Conservation (phyloP, 805 yeast genomes). For the Candida sakaeoensis region DNA sequence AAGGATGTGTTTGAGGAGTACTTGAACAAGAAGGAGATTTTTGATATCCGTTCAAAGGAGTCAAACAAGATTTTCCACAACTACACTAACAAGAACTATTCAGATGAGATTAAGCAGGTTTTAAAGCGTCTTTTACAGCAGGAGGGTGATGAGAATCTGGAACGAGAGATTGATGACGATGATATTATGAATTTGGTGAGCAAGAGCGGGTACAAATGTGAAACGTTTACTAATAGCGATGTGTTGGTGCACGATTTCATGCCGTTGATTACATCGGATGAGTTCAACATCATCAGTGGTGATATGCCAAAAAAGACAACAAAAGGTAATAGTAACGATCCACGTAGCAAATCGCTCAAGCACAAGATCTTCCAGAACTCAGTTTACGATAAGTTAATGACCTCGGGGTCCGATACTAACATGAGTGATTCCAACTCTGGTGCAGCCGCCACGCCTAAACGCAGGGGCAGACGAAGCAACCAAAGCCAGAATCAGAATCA, state of each 20-base stretch:
- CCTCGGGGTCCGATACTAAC: constrained; percentile 41
- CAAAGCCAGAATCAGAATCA: not conserved
- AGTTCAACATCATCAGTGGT: constrained; percentile 38
- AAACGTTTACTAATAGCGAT: not conserved
- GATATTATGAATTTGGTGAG: constrained; percentile 4
- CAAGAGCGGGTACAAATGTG: not conserved
- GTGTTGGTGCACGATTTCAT: constrained; percentile 35
- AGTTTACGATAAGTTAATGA: constrained; percentile 30
- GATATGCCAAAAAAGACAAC: constrained; percentile 17
- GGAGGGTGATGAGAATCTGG: not conserved
- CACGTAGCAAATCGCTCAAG: constrained; percentile 19
- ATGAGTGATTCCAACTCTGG: constrained; percentile 17
- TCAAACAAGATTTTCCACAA: constrained; percentile 25
- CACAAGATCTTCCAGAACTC: constrained; percentile 40
- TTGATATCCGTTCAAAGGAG: constrained; percentile 19
- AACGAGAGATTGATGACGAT: not conserved
- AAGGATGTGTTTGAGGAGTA: constrained; percentile 21
- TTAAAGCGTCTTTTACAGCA: constrained; percentile 15
- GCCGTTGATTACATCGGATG: constrained; percentile 36
- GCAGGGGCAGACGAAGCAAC: constrained; percentile 34
- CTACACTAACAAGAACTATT: constrained; percentile 26
- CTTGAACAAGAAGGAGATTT: constrained; percentile 15
- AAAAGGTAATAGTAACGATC: constrained; percentile 11
- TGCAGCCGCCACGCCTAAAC: constrained; percentile 21
- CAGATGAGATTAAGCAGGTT: constrained; percentile 25